phyloP scores from a whole-genome alignment of 2,329 filamentous ascomycete genomes.

The Didymella exigua region DNA sequence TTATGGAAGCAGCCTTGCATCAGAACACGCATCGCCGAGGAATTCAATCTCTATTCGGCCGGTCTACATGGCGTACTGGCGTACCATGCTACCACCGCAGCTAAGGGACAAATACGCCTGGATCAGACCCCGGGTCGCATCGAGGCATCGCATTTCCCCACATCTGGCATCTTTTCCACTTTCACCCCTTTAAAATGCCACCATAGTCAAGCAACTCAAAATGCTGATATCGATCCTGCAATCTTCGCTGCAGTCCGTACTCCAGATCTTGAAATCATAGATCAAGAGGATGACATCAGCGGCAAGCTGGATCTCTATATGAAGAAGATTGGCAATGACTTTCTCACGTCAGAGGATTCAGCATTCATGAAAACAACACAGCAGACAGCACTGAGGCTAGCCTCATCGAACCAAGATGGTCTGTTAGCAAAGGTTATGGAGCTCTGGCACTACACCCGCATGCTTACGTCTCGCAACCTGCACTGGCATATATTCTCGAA shows the following conservation, averaged over 20 bases:
- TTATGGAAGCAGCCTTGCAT: constrained; percentile 67
- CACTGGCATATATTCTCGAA: constrained; percentile 58
- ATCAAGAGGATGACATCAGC: constrained; percentile 58
- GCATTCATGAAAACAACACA: constrained; percentile 59
- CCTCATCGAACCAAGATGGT: constrained; percentile 47
- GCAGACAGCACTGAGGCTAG: constrained; percentile 40
- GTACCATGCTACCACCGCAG: constrained; percentile 57
- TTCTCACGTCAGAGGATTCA: constrained; percentile 57
- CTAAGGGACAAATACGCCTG: constrained; percentile 56
- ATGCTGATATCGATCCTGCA: constrained; percentile 45
- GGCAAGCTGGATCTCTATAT: constrained; percentile 61
- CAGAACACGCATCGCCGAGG: constrained; percentile 62
- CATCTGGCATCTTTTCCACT: constrained; percentile 54
- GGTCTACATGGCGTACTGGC: constrained; percentile 60
- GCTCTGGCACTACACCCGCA: constrained; percentile 62
- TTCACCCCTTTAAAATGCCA: constrained; percentile 53
- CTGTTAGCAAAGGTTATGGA: constrained; percentile 60
- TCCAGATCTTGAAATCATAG: constrained; percentile 54
- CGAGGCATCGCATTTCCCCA: constrained; percentile 59
- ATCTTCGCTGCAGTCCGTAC: constrained; percentile 37
- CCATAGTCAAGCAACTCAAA: constrained; percentile 28
- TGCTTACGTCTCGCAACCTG: constrained; percentile 58
- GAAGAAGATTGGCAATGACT: constrained; percentile 54
- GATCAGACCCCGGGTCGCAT: constrained; percentile 58
- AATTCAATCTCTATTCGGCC: constrained; percentile 63